These are phyloP conservation scores for Hibiscus tridactylites DNA, from an alignment of 345 rosid species.

Conservation along the genomic window DNA sequence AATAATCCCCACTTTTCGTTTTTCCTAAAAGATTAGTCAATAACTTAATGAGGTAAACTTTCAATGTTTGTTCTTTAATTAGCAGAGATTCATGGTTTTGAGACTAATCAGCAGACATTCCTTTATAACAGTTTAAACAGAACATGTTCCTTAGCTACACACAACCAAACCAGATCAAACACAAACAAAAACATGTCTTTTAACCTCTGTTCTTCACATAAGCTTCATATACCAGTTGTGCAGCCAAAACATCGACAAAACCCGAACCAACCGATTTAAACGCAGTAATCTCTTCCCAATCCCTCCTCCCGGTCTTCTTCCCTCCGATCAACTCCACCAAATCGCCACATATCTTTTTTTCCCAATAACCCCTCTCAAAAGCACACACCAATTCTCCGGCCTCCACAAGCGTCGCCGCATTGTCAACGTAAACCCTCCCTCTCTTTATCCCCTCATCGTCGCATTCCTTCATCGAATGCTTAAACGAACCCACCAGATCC, in stretches of 20 bases:
- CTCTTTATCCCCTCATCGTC: no score
- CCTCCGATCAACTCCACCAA: no score
- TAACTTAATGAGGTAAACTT: neutral
- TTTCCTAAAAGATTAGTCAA: neutral
- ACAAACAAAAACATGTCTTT: neutral
- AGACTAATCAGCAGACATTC: neutral
- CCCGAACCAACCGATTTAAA: conserved; percentile 81
- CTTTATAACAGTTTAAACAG: neutral
- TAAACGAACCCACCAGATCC: no score
- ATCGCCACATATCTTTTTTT: no score
- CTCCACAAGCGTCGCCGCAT: no score
- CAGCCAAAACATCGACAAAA: no score
- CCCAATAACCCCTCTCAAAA: no score
- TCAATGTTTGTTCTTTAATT: neutral
- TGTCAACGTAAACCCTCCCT: no score
- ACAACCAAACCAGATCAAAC: neutral
- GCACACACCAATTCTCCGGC: no score
- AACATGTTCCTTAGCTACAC: neutral
- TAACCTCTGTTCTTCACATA: neutral
- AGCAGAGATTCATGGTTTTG: conserved; percentile 5
- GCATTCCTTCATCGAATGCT: no score
- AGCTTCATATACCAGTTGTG: conserved; percentile 52
- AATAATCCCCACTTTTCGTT: neutral
- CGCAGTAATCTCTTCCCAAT: no score
- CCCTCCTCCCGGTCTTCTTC: no score